Conservation (phyloP, 192 early-diverging fungal genomes). For the Podila epicladia region DNA sequence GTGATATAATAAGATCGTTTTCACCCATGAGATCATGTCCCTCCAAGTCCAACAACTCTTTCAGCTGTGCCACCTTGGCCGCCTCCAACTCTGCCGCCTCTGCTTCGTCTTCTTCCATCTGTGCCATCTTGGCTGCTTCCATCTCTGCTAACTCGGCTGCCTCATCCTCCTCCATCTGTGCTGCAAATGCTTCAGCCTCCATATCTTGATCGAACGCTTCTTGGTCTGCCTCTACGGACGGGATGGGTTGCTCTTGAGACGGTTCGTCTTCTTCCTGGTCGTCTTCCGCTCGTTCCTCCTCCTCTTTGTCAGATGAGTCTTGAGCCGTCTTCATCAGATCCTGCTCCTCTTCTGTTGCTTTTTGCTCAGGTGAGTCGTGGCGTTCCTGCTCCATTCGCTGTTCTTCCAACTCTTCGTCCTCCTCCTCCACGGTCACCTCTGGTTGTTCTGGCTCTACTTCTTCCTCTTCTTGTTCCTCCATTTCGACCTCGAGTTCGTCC, state of each 20-base stretch:
- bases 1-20: not conserved
- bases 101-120: not conserved
- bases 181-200: not conserved
- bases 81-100: not conserved
- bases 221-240: not conserved
- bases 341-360: not conserved
- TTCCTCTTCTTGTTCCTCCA: not conserved
- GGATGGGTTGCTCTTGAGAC: not conserved
- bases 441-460: too few species aligned
- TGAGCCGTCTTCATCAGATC: not conserved
- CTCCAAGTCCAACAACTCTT: not conserved
- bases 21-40: not conserved
- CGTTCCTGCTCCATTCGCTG: too few species aligned
- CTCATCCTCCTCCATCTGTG: constrained; percentile 1
- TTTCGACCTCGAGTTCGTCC: not conserved
- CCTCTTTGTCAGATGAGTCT: not conserved
- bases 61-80: not conserved
- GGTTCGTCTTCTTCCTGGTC: not conserved
- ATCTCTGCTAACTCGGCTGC: not conserved
- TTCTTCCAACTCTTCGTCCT: too few species aligned
- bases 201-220: not conserved
- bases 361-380: not conserved
- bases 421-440: not conserved
- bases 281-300: not conserved
- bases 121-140: not conserved